Evolutionary conservation across 345 rosid genomes (phyloP).

Genomic region (Atalantia buxifolia): DNA sequence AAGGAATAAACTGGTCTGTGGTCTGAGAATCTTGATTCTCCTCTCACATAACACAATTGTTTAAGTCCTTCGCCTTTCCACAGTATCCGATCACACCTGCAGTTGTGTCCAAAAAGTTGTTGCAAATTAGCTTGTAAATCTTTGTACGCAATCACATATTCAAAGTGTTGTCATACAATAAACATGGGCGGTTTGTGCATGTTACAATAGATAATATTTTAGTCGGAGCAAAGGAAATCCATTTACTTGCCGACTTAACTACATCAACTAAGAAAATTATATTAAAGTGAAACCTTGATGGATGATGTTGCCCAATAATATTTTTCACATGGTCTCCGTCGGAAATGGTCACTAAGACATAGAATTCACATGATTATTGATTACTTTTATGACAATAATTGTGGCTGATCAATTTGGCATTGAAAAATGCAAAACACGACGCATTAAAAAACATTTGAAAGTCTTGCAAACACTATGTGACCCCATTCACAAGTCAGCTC

Average conservation of each 20-base stretch:
- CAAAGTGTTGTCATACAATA: background rate
- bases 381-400: conserved; percentile 1
- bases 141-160: background rate
- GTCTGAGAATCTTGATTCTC: conserved; percentile 93
- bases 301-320: background rate
- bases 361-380: background rate
- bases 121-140: background rate
- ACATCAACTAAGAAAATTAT: background rate
- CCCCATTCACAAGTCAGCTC: conserved; percentile 6
- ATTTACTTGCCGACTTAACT: conserved; percentile 1
- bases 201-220: background rate
- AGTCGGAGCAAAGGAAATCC: background rate
- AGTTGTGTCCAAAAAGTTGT: background rate
- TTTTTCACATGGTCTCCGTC: background rate
- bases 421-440: conserved; percentile 4
- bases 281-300: background rate
- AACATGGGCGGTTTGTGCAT: conserved; percentile 4
- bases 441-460: background rate
- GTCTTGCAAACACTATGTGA: background rate
- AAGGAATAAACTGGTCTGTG: conserved; percentile 88
- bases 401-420: background rate
- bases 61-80: conserved; percentile 89
- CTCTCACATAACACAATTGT: conserved; percentile 69
- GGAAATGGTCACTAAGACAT: background rate
- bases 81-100: conserved; percentile 91